Evolutionary conservation across 306 rosid genomes (phyloP), one percentile per base, ranked within the genome.

Genomic region (Hippophae gyantsensis): DNA sequence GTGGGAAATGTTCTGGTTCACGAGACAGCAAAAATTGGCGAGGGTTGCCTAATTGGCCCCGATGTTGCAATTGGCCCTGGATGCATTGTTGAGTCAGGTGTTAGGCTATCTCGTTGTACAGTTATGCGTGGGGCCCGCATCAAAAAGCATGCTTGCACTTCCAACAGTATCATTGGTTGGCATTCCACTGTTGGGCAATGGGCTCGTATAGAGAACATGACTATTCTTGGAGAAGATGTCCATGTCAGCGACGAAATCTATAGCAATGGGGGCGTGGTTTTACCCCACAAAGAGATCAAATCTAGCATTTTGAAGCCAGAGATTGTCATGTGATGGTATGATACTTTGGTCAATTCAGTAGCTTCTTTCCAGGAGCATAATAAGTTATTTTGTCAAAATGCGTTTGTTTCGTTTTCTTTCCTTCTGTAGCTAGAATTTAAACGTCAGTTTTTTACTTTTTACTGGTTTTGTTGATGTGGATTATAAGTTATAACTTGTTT

Each of bases 11-110:
- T 92, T 63, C 72, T 92, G 59, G 96, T 92, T 14, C 86, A 92
- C 0, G 97, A 88, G 76, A 84, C 86, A 5, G 97, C 99, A 12
- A 82, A 64, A 60, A 82, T 92, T 62, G 99, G 97, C 0, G 99
- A 92, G 74, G 99, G 99, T 12, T 92, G 99, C 74, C 86, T 92
- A 76, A 88, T 92, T 57, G 99, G 99, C 46, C 99, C 99, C 1
- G 99, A 92, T 70, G 99, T 92, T 50, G 99, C 99, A 23, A 82
- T 92, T 27, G 99, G 99, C 55, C 99, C 99, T 0, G 93, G 95
- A 54, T 92, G 98, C 42, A 65, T 75, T 10, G 75, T 92, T 7
- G 98, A 92, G 82, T 76, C 95, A 0, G 98, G 98, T 59, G 98
- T 92, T 58, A 78, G 98, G 71, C 89, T 92, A 57, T 92, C 98